These are phyloP conservation scores for Triangularia setosa DNA, from an alignment of 2,329 filamentous ascomycete species.

Conservation along the genomic window DNA sequence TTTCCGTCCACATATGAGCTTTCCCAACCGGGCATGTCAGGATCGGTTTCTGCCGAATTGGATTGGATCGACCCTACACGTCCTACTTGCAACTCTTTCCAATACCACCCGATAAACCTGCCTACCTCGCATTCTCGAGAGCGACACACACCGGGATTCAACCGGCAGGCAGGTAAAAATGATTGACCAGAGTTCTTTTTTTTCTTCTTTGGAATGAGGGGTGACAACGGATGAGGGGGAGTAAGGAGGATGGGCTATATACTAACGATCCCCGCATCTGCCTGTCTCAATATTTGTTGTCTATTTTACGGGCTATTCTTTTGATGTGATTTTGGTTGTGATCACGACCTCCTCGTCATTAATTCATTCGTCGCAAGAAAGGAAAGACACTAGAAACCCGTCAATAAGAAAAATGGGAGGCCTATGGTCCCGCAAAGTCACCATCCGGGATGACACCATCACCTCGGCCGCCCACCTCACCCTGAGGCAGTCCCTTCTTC, in stretches of 20 bases:
- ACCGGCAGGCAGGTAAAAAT: neutral
- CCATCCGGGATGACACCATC: conserved; percentile 32
- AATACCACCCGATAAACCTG: neutral
- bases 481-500: conserved; percentile 33
- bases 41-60: neutral
- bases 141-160: neutral
- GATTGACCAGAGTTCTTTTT: no score
- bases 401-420: neutral
- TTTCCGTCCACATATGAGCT: neutral
- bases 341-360: no score
- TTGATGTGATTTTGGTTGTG: no score
- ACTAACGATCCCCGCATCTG: no score
- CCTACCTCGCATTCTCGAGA: neutral
- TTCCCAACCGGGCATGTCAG: neutral
- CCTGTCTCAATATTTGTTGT: no score
- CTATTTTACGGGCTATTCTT: no score
- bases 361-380: no score
- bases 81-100: no score
- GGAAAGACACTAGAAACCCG: no score
- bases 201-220: no score
- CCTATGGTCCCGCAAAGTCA: conserved; percentile 29
- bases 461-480: conserved; percentile 33
- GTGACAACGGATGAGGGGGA: no score
- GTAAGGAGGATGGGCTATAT: no score
- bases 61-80: neutral